phyloP scores from a whole-genome alignment of 495 filamentous ascomycete species.

The Aspergillus carlsbadensis region DNA sequence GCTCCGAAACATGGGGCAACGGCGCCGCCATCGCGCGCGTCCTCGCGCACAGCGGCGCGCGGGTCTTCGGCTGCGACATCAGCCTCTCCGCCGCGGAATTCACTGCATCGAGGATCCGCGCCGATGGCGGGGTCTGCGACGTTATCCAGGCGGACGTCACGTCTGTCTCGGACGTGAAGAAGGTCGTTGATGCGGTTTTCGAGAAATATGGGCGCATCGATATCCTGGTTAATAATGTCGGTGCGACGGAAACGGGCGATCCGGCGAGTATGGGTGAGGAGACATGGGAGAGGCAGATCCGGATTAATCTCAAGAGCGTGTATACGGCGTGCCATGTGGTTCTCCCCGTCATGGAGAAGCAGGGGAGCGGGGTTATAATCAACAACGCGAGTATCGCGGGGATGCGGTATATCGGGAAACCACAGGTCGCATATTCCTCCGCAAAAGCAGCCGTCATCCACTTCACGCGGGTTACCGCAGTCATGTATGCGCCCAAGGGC shows the following conservation, averaged over 20 bases:
- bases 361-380: conserved; percentile 39
- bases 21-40: conserved; percentile 40
- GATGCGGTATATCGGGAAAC: conserved; percentile 49
- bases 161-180: conserved; percentile 29
- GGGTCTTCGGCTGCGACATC: conserved; percentile 43
- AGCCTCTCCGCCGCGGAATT: conserved; percentile 34
- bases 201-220: conserved; percentile 47
- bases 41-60: conserved; percentile 36
- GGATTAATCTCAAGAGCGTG: conserved; percentile 50
- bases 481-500: conserved; percentile 45
- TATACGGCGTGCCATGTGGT: conserved; percentile 45
- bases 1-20: conserved; percentile 39
- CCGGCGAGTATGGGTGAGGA: conserved; percentile 45
- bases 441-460: conserved; percentile 45
- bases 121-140: conserved; percentile 21
- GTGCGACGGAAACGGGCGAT: conserved; percentile 40
- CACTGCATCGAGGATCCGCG: conserved; percentile 30
- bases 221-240: conserved; percentile 54
- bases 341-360: conserved; percentile 49
- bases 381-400: conserved; percentile 46
- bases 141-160: conserved; percentile 43
- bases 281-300: conserved; percentile 46
- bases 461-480: conserved; percentile 47
- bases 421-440: conserved; percentile 48
- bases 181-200: conserved; percentile 37